Evolutionary conservation across 2,329 filamentous ascomycete genomes (phyloP), one percentile per base, ranked within the genome.

Genomic region (Septoria petroselini): DNA sequence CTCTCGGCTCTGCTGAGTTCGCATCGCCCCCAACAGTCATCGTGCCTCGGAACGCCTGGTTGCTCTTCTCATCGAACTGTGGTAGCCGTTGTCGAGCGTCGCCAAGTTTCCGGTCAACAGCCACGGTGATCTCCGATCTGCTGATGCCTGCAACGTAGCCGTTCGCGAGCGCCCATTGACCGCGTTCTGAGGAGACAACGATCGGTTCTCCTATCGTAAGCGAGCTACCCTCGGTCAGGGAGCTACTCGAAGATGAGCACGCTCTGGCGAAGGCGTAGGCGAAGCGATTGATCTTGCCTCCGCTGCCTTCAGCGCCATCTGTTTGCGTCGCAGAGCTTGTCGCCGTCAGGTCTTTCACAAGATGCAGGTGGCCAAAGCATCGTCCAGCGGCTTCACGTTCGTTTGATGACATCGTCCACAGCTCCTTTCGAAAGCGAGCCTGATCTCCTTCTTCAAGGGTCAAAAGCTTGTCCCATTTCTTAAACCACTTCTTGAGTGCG

Each of bases 371-470:
- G 7, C 88, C 82, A 67, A 97, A 97, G 68, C 93, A 97, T 47
- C 91, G 82, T 1, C 91, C 91, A 7, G 91, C 77, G 62, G 86
- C 87, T 68, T 98, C 90, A 39, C 93, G 84, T 66, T 97, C 89
- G 0, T 75, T 76, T 66, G 93, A 96, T 17, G 91, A 73, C 87
- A 98, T 94, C 0, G 91, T 96, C 93, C 93, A 98, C 2, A 98
- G 74, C 66, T 98, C 93, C 58, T 90, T 79, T 54, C 90, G 83
- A 56, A 90, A 85, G 63, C 87, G 94, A 65, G 93, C 85, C 64
- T 86, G 83, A 62, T 95, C 90, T 61, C 85, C 88, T 68, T 98
- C 93, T 72, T 98, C 93, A 66, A 93, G 93, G 0, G 91, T 97
- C 30, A 98, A 75, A 11, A 98, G 76, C 42, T 85, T 80, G 68